phyloP scores from a whole-genome alignment of 129 eudicot genomes.

The Cynara cardunculus region DNA sequence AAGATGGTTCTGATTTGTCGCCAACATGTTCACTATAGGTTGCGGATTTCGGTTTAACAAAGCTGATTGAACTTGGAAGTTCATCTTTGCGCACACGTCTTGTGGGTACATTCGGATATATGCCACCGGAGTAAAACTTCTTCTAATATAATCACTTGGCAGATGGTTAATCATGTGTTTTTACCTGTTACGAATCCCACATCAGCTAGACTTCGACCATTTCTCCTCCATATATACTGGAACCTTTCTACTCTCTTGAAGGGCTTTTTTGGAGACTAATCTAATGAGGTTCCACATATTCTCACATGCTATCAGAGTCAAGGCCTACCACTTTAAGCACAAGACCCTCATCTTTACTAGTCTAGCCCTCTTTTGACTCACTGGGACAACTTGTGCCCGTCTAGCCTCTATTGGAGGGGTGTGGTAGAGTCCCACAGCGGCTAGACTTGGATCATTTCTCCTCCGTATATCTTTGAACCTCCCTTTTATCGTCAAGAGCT shows the following conservation, averaged over 20 bases:
- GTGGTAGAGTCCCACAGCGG: too few species aligned
- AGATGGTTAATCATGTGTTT: background rate
- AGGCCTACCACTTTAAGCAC: too few species aligned
- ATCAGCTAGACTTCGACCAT: background rate
- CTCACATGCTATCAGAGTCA: too few species aligned
- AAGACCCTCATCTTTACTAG: too few species aligned
- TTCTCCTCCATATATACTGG: background rate
- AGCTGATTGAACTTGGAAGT: slow-evolving; percentile 81
- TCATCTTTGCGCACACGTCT: slow-evolving; percentile 72
- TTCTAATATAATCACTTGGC: background rate
- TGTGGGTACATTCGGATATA: slow-evolving; percentile 98
- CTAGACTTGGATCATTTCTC: too few species aligned
- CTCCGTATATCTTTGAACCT: too few species aligned
- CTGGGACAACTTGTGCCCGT: too few species aligned
- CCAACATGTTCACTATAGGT: slow-evolving; percentile 45
- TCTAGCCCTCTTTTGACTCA: too few species aligned
- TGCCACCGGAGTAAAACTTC: slow-evolving; percentile 95
- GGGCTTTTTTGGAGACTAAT: background rate
- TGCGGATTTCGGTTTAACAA: slow-evolving; percentile 96
- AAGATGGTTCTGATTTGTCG: slow-evolving; percentile 12
- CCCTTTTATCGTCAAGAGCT: too few species aligned
- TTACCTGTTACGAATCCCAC: background rate
- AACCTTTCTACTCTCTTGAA: background rate
- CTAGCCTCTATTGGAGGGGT: too few species aligned
- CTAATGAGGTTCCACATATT: too few species aligned